Base-by-base conservation (phyloP, 2,329 filamentous ascomycete genomes). In the Emmonsia crescens region DNA sequence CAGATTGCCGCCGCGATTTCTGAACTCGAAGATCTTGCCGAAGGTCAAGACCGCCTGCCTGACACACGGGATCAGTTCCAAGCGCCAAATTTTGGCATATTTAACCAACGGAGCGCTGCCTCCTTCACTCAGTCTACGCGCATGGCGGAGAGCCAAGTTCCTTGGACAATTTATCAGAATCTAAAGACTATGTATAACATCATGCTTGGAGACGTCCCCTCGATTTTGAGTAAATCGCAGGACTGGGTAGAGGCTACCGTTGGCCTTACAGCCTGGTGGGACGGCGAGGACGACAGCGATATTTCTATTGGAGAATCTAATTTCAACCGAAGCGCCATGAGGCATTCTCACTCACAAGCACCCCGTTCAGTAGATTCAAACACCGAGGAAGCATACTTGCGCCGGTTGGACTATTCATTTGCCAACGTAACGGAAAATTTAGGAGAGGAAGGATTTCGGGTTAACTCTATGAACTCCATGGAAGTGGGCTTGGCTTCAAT, bases 161-260 rank as follows among this genome's bases (percentile, higher is more conserved):
- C 92, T 0, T 96, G 89, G 89, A 85, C 89, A 29, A 85, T 97
- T 33, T 96, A 96, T 72, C 88, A 96, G 71, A 91, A 88, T 67
- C 78, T 97, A 60, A 85, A 88, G 66, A 85, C 85, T 14, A 77
- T 96, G 5, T 96, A 96, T 72, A 86, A 87, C 40, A 87, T 96
- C 63, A 77, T 95, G 1, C 81, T 94, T 4, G 92, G 93, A 42
- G 84, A 88, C 65, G 81, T 85, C 10, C 83, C 87, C 42, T 86
- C 91, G 24, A 89, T 96, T 59, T 78, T 95, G 64, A 83, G 86
- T 55, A 84, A 86, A 52, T 85, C 91, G 0, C 86, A 93, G 69
- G 92, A 96, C 74, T 97, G 93, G 93, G 85, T 93, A 59, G 93
- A 97, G 77, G 92, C 91, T 0, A 89, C 87, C 0, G 77, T 96